Percentiles rank a stretch among this genome's conserved stretches.
Evolutionary conservation across 2,329 filamentous ascomycete species (phyloP).

Genomic region (Aureobasidium subglaciale): DNA sequence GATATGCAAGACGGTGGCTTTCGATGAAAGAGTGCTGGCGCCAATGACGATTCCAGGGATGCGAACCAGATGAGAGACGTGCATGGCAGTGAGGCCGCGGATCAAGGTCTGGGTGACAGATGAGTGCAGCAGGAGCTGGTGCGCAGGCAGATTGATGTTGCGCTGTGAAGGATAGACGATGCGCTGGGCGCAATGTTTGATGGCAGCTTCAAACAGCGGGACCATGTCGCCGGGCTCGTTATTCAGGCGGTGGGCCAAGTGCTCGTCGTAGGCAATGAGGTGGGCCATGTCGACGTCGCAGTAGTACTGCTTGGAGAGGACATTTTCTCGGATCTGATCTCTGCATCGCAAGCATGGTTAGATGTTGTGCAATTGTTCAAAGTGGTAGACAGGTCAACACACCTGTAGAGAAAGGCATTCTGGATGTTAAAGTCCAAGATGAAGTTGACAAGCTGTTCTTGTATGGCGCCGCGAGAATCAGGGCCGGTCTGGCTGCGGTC

Average conservation of each 20-base stretch:
- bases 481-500: slow-evolving; percentile 25
- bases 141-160: slow-evolving; percentile 67
- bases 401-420: slow-evolving; percentile 71
- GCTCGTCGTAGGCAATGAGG: slow-evolving; percentile 91
- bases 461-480: slow-evolving; percentile 48
- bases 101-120: slow-evolving; percentile 87
- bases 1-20: slow-evolving; percentile 79
- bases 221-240: slow-evolving; percentile 90
- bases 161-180: slow-evolving; percentile 78
- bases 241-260: slow-evolving; percentile 80
- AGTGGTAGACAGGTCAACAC: slow-evolving; percentile 41
- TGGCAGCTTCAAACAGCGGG: slow-evolving; percentile 85
- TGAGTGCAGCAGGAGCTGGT: slow-evolving; percentile 92
- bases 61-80: slow-evolving; percentile 88
- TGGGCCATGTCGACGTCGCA: slow-evolving; percentile 96
- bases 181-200: slow-evolving; percentile 84
- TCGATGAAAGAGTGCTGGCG: slow-evolving; percentile 91
- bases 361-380: slow-evolving; percentile 26
- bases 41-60: slow-evolving; percentile 98
- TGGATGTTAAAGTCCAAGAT: slow-evolving; percentile 90
- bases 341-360: slow-evolving; percentile 42
- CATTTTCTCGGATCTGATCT: slow-evolving; percentile 93
- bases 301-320: slow-evolving; percentile 86
- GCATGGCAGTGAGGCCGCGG: slow-evolving; percentile 84
- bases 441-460: slow-evolving; percentile 78